A percentile compares a stretch with the other conserved stretches of the same genome.
Evolutionary conservation across 192 early-diverging fungal species (phyloP).

Genomic region (Funneliformis geosporum): DNA sequence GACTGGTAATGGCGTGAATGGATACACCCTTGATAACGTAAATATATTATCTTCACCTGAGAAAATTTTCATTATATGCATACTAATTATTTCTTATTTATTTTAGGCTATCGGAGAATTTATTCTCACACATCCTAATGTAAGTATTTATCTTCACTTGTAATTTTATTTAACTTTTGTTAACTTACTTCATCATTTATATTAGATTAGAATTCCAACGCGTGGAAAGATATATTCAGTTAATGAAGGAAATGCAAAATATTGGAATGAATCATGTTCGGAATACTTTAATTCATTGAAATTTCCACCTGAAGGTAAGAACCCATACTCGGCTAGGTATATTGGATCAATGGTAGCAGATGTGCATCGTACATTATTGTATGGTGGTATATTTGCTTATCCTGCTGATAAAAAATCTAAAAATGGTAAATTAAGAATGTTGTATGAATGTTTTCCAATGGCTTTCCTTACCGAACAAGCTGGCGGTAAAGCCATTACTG

Average conservation of each 20-base stretch:
- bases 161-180: neutral
- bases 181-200: slow-evolving; percentile 9
- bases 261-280: slow-evolving; percentile 84
- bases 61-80: neutral
- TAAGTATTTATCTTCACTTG: slow-evolving; percentile 40
- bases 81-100: neutral
- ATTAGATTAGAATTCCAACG: slow-evolving; percentile 65
- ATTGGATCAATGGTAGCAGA: slow-evolving; percentile 99
- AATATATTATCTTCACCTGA: neutral
- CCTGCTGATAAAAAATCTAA: slow-evolving; percentile 77
- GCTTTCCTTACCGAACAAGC: slow-evolving; percentile 90
- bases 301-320: slow-evolving; percentile 74
- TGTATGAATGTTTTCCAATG: slow-evolving; percentile 99
- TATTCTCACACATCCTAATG: slow-evolving; percentile 94
- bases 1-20: slow-evolving; percentile 84
- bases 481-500: slow-evolving; percentile 91
- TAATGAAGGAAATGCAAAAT: slow-evolving; percentile 95
- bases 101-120: slow-evolving; percentile 85
- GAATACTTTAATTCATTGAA: slow-evolving; percentile 91
- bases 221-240: slow-evolving; percentile 97
- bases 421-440: slow-evolving; percentile 89
- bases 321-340: slow-evolving; percentile 92
- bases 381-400: slow-evolving; percentile 90
- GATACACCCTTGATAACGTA: slow-evolving; percentile 93
- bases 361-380: slow-evolving; percentile 92